Evolutionary conservation across 305 asterid species (phyloP).

Genomic region (Vinca major): DNA sequence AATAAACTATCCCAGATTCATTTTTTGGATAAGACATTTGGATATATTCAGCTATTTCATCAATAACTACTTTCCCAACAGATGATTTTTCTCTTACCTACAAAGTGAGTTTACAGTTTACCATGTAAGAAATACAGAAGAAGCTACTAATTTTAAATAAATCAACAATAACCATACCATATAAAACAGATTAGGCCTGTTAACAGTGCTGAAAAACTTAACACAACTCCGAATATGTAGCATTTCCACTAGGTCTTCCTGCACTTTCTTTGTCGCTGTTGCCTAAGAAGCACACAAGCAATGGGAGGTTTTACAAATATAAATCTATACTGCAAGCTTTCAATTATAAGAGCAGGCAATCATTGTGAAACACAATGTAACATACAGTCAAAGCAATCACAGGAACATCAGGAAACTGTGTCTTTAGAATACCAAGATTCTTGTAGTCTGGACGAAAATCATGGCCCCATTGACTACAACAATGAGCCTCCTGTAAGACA

Average conservation of each 20-base stretch:
- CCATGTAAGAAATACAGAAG: conserved; percentile 14
- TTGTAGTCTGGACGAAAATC: conserved; percentile 98
- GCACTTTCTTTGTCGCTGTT: conserved; percentile 89
- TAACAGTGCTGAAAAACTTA: conserved; percentile 81
- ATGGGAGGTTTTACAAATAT: background rate
- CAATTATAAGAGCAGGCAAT: conserved; percentile 3
- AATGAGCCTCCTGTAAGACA: conserved; percentile 90
- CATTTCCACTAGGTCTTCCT: conserved; percentile 86
- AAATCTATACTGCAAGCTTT: background rate
- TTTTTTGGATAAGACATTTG: conserved; percentile 69
- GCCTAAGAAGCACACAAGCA: conserved; percentile 40
- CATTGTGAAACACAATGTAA: conserved; percentile 14
- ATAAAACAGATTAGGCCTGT: conserved; percentile 90
- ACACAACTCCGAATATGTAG: conserved; percentile 68
- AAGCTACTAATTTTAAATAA: conserved; percentile 14
- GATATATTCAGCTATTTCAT: conserved; percentile 73
- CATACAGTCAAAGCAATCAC: conserved; percentile 90
- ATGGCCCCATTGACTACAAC: conserved; percentile 99
- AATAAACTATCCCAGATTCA: conserved; percentile 94
- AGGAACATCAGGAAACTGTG: conserved; percentile 94
- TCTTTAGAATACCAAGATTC: conserved; percentile 92
- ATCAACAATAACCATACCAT: conserved; percentile 43
- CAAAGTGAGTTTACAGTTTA: conserved; percentile 15
- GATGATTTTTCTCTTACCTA: conserved; percentile 86
- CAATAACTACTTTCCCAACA: conserved; percentile 57